phyloP scores from a whole-genome alignment of 306 rosid species.

The Ormosia emarginata region DNA sequence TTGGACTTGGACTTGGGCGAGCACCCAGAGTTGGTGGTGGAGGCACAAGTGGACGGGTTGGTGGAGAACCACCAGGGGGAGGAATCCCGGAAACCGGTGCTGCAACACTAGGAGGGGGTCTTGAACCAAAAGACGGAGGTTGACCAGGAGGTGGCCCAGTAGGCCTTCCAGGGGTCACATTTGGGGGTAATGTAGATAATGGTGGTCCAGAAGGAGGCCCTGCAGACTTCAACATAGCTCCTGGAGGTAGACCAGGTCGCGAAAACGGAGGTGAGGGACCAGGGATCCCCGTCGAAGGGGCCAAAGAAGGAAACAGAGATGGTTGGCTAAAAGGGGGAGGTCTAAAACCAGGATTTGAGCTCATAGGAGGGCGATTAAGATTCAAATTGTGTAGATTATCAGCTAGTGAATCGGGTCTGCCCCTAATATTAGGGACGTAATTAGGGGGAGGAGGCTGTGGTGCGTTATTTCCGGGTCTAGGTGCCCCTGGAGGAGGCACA shows the following conservation, averaged over 20 bases:
- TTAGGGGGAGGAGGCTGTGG: constrained; percentile 58
- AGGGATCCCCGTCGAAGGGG: constrained; percentile 45
- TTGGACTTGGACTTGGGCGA: constrained; percentile 42
- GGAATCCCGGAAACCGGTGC: constrained; percentile 47
- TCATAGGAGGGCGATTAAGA: constrained; percentile 66
- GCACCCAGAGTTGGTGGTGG: constrained; percentile 32
- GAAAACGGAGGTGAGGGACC: constrained; percentile 49
- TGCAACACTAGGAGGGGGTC: constrained; percentile 51
- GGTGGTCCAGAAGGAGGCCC: constrained; percentile 54
- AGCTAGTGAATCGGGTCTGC: constrained; percentile 46
- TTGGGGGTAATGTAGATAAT: constrained; percentile 38
- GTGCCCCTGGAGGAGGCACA: constrained; percentile 99
- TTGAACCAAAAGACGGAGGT: constrained; percentile 35
- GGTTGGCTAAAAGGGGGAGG: constrained; percentile 74
- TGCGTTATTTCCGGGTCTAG: constrained; percentile 63
- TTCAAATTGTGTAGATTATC: constrained; percentile 69
- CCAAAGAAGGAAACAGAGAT: constrained; percentile 49
- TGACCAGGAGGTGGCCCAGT: constrained; percentile 47
- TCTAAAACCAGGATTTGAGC: constrained; percentile 65
- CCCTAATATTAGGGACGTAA: constrained; percentile 58
- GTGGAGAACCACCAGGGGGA: constrained; percentile 45
- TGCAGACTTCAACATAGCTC: constrained; percentile 43
- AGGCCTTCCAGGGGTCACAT: constrained; percentile 36
- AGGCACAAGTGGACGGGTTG: constrained; percentile 38
- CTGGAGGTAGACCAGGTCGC: constrained; percentile 77